Conservation (phyloP, 1,284 basidiomycete genomes). For the Sparassis latifolia region DNA sequence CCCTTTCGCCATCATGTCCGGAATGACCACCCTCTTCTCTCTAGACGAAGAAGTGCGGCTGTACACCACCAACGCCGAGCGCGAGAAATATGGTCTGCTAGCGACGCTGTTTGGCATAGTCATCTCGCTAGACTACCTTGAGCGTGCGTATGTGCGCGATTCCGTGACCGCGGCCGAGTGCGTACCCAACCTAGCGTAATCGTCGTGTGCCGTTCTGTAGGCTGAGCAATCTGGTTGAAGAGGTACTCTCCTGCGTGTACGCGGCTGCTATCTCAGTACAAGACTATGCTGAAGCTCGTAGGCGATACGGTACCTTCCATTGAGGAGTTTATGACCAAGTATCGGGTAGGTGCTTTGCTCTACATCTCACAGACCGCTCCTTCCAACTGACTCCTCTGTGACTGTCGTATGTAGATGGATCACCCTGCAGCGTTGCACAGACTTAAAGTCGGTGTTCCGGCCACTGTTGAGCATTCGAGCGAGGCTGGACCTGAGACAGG, state of each 20-base stretch:
- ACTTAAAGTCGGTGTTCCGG: constrained; percentile 89
- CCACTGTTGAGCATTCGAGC: constrained; percentile 90
- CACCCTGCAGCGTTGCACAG: constrained; percentile 89
- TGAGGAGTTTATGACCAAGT: constrained; percentile 89
- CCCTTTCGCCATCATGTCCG: neutral
- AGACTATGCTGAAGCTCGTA: constrained; percentile 93
- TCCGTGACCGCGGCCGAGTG: constrained; percentile 86
- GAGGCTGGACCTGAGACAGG: constrained; percentile 82
- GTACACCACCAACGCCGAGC: constrained; percentile 82
- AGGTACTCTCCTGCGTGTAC: constrained; percentile 97
- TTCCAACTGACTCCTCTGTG: neutral
- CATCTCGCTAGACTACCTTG: constrained; percentile 89
- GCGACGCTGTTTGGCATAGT: constrained; percentile 92
- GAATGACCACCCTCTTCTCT: constrained; percentile 37
- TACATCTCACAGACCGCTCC: neutral
- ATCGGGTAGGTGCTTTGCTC: constrained; percentile 48
- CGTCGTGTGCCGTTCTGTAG: constrained; percentile 1
- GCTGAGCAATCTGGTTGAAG: constrained; percentile 31
- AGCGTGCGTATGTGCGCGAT: constrained; percentile 93
- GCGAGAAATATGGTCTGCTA: constrained; percentile 85
- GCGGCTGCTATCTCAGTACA: constrained; percentile 89
- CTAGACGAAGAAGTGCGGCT: constrained; percentile 91
- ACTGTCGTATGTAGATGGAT: constrained; percentile 69
- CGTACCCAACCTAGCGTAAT: constrained; percentile 28
- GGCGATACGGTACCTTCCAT: constrained; percentile 78